Percentiles rank a stretch among this genome's conserved stretches.
phyloP scores from a whole-genome alignment of 2,329 filamentous ascomycete species.

The Fusarium neocosmosporiellum region DNA sequence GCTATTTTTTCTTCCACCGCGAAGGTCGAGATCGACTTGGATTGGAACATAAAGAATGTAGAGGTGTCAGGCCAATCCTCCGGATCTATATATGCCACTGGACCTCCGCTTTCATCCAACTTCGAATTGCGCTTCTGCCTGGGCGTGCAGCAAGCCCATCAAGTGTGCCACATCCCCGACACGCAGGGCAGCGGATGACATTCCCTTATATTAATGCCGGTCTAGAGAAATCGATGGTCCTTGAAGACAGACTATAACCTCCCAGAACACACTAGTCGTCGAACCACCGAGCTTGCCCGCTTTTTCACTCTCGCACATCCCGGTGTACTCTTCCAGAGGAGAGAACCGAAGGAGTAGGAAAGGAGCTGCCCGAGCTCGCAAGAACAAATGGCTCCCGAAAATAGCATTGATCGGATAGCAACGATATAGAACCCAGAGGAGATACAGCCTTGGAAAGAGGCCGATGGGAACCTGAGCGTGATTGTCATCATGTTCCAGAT shows the following conservation, averaged over 20 bases:
- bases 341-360: not conserved
- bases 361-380: not conserved
- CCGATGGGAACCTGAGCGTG: no score
- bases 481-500: not conserved
- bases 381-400: not conserved
- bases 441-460: accelerated
- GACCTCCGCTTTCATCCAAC: no score
- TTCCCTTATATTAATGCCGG: not conserved
- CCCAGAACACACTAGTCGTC: not conserved
- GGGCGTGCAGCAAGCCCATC: not conserved
- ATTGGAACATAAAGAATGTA: not conserved
- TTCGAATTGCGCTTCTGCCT: no score
- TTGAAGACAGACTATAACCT: not conserved
- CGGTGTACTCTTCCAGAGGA: not conserved
- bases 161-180: not conserved
- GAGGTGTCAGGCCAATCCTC: no score
- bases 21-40: not conserved
- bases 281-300: not conserved
- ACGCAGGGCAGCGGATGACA: not conserved
- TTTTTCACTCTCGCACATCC: not conserved
- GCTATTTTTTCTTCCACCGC: not conserved
- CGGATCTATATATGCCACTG: no score
- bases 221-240: not conserved
- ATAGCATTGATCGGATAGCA: not conserved
- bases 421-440: not conserved